Percentiles rank a stretch among this genome's conserved stretches.
Evolutionary conservation across 2,329 filamentous ascomycete genomes (phyloP).

Genomic region (Neurospora crassa): DNA sequence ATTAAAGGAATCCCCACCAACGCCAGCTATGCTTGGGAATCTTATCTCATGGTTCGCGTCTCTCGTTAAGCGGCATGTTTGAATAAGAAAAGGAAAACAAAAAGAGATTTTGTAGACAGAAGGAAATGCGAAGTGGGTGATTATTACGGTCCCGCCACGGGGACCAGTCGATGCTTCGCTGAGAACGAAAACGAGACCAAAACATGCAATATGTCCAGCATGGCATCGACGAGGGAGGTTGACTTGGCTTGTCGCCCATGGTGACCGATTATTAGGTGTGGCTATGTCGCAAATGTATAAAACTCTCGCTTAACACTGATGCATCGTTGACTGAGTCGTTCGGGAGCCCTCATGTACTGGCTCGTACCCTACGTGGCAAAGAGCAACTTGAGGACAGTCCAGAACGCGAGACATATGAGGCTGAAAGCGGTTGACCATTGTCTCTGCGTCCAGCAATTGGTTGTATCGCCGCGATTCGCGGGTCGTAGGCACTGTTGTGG

Average conservation of each 20-base stretch:
- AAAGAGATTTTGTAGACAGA: not conserved
- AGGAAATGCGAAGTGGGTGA: not conserved
- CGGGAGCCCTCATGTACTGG: not conserved
- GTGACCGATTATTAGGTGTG: not conserved
- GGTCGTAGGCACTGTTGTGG: slow-evolving; percentile 5
- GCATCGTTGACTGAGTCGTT: not conserved
- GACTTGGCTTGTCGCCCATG: not conserved
- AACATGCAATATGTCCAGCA: slow-evolving; percentile 3
- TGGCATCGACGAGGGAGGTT: not conserved
- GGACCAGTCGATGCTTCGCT: not conserved
- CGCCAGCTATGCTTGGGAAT: slow-evolving; percentile 17
- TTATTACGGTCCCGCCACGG: not conserved
- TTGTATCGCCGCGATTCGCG: slow-evolving; percentile 9
- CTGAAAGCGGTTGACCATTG: slow-evolving; percentile 7
- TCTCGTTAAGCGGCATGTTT: slow-evolving; percentile 10
- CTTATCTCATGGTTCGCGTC: slow-evolving; percentile 13
- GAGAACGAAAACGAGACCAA: slow-evolving; percentile 8
- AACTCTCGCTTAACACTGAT: not conserved
- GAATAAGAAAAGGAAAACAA: slow-evolving; percentile 5
- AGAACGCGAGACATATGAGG: slow-evolving; percentile 10
- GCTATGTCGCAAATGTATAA: not conserved
- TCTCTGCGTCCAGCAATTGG: not conserved
- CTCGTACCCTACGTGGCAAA: not conserved
- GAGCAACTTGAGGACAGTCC: slow-evolving; percentile 3
- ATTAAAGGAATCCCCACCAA: slow-evolving; percentile 7